Base-by-base conservation (phyloP, 805 yeast species). In the Candida argentea region DNA sequence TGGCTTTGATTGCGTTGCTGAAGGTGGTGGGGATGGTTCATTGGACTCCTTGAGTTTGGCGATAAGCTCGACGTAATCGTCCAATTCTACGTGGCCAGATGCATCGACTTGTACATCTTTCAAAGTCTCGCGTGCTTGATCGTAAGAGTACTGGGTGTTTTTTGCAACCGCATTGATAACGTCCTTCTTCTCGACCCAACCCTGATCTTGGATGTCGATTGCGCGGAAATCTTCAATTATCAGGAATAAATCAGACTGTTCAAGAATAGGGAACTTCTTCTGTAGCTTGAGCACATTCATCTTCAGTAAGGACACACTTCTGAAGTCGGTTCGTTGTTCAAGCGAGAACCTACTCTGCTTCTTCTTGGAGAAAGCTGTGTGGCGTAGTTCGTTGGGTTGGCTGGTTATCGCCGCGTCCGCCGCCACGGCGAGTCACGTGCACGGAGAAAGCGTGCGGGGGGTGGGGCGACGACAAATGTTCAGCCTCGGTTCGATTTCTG, bases 41-140 rank as follows among this genome's bases (percentile, higher is more conserved):
- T 22, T 34, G 3, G 39, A 20, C 36, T 73, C 89, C 47, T 78
- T 79, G 38, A 87, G 66, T 50, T 84, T 85, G 18, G 94, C 82
- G 31, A 81, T 70, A 43, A 91, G 61, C 41, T 78, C 75, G 19
- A 89, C 96, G 48, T 74, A 91, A 51, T 91, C 98, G 34, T 91
- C 98, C 48, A 91, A 62, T 53, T 91, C 98, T 30, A 91, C 96
- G 49, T 83, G 89, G 15, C 98, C 98, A 4, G 94, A 80, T 10
- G 97, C 94, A 57, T 91, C 98, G 19, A 91, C 94, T 40, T 79
- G 77, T 27, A 86, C 96, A 29, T 70, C 72, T 50, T 91, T 91
- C 50, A 91, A 68, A 2, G 96, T 83, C 53, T 86, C 94, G 61
- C 98, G 78, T 14, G 94, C 89, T 40, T 79, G 82, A 55, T 91